Percentiles rank a stretch among this genome's conserved stretches.
Evolutionary conservation across 768 basidiomycete genomes (phyloP).

Genomic region (Lyophyllum shimeji): DNA sequence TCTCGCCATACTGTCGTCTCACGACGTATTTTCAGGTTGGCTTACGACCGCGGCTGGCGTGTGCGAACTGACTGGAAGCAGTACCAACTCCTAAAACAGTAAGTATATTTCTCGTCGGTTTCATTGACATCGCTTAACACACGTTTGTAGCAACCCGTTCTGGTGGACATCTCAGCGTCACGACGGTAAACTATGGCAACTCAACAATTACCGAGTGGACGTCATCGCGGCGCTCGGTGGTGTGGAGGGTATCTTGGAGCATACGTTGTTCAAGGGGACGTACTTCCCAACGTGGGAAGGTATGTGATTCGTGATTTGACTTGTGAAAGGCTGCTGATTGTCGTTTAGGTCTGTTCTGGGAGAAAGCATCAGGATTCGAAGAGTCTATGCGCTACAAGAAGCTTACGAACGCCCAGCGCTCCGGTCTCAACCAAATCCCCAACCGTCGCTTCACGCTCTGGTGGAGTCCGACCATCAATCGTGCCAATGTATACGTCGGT

Average conservation of each 20-base stretch:
- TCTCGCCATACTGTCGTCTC: not conserved
- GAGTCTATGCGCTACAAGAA: slow-evolving; percentile 96
- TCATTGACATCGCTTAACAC: not conserved
- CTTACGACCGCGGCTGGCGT: slow-evolving; percentile 99
- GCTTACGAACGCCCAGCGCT: slow-evolving; percentile 96
- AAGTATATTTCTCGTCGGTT: slow-evolving; percentile 25
- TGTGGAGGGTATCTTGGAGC: slow-evolving; percentile 95
- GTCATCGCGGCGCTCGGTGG: slow-evolving; percentile 97
- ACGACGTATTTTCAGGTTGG: slow-evolving; percentile 59
- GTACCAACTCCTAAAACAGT: slow-evolving; percentile 92
- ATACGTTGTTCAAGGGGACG: slow-evolving; percentile 96
- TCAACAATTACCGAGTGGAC: slow-evolving; percentile 98
- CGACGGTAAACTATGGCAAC: slow-evolving; percentile 93
- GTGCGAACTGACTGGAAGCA: slow-evolving; percentile 98
- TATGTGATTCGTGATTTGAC: slow-evolving; percentile 23
- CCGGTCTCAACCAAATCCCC: slow-evolving; percentile 96
- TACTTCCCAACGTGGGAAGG: slow-evolving; percentile 98
- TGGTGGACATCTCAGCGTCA: slow-evolving; percentile 99
- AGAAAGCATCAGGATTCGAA: slow-evolving; percentile 96
- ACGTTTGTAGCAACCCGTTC: slow-evolving; percentile 79
- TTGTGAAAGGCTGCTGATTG: slow-evolving; percentile 1
- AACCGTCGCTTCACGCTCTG: slow-evolving; percentile 99
- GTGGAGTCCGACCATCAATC: slow-evolving; percentile 99
- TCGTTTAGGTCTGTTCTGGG: slow-evolving; percentile 84
- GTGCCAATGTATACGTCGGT: slow-evolving; percentile 99